Evolutionary conservation across 2,329 filamentous ascomycete genomes (phyloP), one percentile per base, ranked within the genome.

Genomic region (Penicillium sp.): DNA sequence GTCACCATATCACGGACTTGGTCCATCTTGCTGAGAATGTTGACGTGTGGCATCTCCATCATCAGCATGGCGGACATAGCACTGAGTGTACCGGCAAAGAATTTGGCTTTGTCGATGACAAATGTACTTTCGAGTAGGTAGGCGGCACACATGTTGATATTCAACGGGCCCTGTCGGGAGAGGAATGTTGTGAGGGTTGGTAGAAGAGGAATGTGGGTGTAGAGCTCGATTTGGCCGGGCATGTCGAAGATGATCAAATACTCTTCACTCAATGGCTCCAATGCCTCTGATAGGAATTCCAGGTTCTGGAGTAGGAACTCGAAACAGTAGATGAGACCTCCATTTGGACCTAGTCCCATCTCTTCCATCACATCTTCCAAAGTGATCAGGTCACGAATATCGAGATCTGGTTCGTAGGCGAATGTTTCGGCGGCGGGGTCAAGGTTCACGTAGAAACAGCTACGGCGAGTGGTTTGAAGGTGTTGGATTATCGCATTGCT

Each of bases 51-150:
- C 63, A 97, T 86, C 77, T 97, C 94, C 62, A 99, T 85, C 91
- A 97, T 94, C 69, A 99, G 86, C 94, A 99, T 99, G 63, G 94
- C 93, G 70, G 90, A 96, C 94, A 99, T 97, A 64, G 94, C 94
- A 72, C 90, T 94, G 59, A 99, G 81, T 0, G 94, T 96, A 13
- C 94, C 94, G 0, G 94, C 89, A 76, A 99, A 97, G 82, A 96
- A 99, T 79, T 97, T 99, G 70, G 94, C 90, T 60, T 91, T 88
- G 77, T 99, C 94, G 61, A 97, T 86, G 68, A 97, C 89, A 73
- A 97, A 99, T 9, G 93, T 97, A 13, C 91, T 91, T 76, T 99
- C 94, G 62, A 99, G 87, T 33, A 99, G 85, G 75, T 97, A 99
- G 10, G 93, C 86, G 43, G 94, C 94, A 73, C 93, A 97, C 67